Percentiles rank a stretch among this genome's conserved stretches.
phyloP scores from a whole-genome alignment of 2,329 filamentous ascomycete genomes.

The Colletotrichum chrysophilum region DNA sequence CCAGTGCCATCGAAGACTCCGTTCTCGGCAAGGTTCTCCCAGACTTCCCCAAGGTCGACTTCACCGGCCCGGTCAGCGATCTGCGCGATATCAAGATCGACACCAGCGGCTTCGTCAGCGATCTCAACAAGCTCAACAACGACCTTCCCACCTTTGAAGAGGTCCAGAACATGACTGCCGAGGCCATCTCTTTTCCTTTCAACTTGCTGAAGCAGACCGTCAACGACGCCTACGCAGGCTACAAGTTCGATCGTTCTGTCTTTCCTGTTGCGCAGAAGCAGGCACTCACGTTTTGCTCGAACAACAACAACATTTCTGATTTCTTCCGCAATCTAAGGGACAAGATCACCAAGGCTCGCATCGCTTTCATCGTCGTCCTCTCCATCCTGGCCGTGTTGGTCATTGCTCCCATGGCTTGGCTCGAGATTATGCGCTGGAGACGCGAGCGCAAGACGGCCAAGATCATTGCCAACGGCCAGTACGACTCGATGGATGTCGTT shows the following conservation, averaged over 20 bases:
- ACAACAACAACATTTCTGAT: constrained; percentile 78
- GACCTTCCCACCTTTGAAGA: constrained; percentile 84
- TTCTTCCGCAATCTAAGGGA: constrained; percentile 81
- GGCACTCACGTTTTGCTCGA: constrained; percentile 84
- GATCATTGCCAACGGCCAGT: constrained; percentile 68
- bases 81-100: constrained; percentile 74
- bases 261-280: constrained; percentile 88
- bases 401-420: constrained; percentile 79
- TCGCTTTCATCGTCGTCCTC: constrained; percentile 78
- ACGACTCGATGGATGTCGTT: constrained; percentile 85
- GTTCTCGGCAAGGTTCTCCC: constrained; percentile 57
- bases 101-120: constrained; percentile 69
- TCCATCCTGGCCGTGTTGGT: constrained; percentile 72
- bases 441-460: constrained; percentile 72
- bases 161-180: constrained; percentile 81
- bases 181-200: constrained; percentile 80
- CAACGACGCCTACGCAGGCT: constrained; percentile 72
- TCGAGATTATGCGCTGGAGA: constrained; percentile 80
- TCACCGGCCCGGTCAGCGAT: constrained; percentile 67
- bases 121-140: constrained; percentile 74
- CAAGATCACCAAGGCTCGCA: constrained; percentile 71
- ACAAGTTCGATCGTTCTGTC: constrained; percentile 76
- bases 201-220: constrained; percentile 77
- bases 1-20: constrained; percentile 42
- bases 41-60: constrained; percentile 60